Evolutionary conservation across 2,329 filamentous ascomycete species (phyloP).

Genomic region (Leptographium galeiforme): DNA sequence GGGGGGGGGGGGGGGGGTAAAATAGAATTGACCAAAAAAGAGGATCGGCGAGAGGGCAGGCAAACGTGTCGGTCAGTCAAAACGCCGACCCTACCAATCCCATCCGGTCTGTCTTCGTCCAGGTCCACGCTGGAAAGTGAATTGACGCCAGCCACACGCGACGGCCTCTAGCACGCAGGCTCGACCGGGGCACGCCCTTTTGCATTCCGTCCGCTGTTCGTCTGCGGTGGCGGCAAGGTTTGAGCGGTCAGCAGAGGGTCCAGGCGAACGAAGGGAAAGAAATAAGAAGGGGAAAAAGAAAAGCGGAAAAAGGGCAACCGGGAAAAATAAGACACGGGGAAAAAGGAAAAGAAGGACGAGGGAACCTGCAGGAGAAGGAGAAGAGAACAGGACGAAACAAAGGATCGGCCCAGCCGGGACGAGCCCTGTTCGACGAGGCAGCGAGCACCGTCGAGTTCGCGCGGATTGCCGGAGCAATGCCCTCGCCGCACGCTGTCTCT

Average conservation of each 20-base stretch:
- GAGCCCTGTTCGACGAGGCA: background rate
- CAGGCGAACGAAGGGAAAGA: background rate
- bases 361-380: background rate
- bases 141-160: background rate
- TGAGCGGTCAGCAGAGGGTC: too few relatives aligned
- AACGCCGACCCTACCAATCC: background rate
- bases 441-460: background rate
- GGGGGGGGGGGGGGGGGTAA: background rate
- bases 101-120: background rate
- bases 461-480: slow-evolving; percentile 3
- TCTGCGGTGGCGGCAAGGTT: too few relatives aligned
- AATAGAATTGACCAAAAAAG: background rate
- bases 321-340: background rate
- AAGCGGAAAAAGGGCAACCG: background rate
- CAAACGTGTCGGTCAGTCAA: background rate
- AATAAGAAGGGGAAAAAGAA: background rate
- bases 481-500: slow-evolving; percentile 7
- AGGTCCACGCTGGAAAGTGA: background rate
- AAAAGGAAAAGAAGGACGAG: background rate
- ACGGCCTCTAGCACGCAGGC: background rate
- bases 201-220: too few relatives aligned
- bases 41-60: background rate
- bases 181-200: too few relatives aligned
- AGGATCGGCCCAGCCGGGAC: background rate
- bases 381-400: background rate